Evolutionary conservation across 306 rosid genomes (phyloP).

Genomic region (Cucurbita moschata): DNA sequence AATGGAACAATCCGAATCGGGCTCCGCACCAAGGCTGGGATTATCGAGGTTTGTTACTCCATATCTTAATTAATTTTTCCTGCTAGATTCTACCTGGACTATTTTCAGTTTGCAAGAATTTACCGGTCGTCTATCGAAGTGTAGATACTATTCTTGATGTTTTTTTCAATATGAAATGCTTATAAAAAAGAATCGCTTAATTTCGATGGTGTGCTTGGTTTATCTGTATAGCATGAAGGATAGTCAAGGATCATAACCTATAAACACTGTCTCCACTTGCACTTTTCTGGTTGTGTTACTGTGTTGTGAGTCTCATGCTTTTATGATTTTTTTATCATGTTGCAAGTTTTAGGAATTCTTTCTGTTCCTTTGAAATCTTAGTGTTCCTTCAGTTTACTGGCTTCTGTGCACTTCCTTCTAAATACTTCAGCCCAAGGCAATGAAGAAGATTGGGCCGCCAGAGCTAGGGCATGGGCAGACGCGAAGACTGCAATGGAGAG

Average conservation of each 20-base stretch:
- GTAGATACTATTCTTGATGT: neutral
- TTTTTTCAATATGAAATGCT: neutral
- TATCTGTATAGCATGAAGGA: neutral
- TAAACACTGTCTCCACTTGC: neutral
- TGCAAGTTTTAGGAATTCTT: neutral
- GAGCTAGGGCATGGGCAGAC: constrained; percentile 97
- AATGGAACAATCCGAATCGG: constrained; percentile 66
- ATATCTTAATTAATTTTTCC: neutral
- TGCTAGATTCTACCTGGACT: neutral
- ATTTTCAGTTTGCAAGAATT: neutral
- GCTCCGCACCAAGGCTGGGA: constrained; percentile 43
- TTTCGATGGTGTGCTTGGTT: neutral
- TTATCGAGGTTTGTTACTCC: constrained; percentile 37
- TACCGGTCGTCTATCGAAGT: neutral
- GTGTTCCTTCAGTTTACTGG: neutral
- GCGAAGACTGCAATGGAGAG: constrained; percentile 58
- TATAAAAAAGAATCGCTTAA: neutral
- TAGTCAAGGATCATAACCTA: neutral
- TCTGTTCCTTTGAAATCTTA: neutral
- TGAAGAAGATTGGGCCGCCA: constrained; percentile 97
- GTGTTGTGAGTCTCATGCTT: neutral
- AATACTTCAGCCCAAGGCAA: constrained; percentile 24
- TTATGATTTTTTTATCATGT: neutral
- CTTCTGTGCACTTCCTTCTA: neutral
- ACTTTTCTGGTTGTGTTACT: neutral